A percentile compares a stretch with the other conserved stretches of the same genome.
Conservation (phyloP, 306 rosid genomes). For the Castanea crenata region DNA sequence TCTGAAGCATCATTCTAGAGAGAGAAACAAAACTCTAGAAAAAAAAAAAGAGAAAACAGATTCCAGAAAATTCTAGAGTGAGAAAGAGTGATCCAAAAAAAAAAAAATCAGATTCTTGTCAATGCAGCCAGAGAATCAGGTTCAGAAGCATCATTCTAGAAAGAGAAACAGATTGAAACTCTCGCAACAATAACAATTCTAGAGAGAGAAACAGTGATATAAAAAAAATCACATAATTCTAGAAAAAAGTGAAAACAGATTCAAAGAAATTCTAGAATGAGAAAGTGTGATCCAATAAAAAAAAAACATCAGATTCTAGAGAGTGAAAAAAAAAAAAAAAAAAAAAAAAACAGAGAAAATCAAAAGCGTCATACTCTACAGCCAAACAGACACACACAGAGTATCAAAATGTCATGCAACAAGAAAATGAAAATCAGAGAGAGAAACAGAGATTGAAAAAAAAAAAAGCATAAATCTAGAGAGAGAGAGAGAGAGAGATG, state of each 20-base stretch:
- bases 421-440: not conserved
- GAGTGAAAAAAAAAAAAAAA: not conserved
- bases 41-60: too few relatives aligned
- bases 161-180: not conserved
- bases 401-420: not conserved
- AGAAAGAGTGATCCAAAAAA: too few relatives aligned
- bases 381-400: too few relatives aligned
- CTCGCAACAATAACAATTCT: not conserved
- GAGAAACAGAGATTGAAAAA: not conserved
- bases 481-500: conserved; percentile 4
- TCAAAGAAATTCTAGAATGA: not conserved
- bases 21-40: too few relatives aligned
- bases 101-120: too few relatives aligned
- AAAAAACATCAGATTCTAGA: not conserved
- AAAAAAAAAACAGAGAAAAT: not conserved
- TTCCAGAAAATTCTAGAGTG: too few relatives aligned
- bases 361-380: too few relatives aligned
- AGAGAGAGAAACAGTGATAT: not conserved
- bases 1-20: not conserved
- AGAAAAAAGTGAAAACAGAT: too few relatives aligned
- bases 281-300: not conserved
- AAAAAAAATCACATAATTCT: too few relatives aligned
- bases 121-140: not conserved
- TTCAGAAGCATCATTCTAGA: not conserved
- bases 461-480: not conserved